Conservation (phyloP, 257 asterid genomes). For the Solanum sitiens region DNA sequence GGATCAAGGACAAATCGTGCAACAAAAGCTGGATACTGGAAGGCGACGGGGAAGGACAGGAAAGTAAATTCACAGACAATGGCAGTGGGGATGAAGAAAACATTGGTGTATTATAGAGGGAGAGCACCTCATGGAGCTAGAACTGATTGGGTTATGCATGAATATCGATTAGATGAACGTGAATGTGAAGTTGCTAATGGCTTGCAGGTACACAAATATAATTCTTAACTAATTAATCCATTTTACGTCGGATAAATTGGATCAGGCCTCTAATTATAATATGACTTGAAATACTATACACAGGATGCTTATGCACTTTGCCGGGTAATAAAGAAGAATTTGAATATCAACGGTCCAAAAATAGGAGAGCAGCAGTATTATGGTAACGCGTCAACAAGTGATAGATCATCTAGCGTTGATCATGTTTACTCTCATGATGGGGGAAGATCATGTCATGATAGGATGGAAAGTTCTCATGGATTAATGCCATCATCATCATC, state of each 20-base stretch:
- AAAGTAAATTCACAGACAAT: slow-evolving; percentile 70
- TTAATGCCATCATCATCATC: neutral
- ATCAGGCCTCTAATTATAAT: neutral
- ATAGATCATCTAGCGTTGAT: slow-evolving; percentile 50
- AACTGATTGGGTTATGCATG: slow-evolving; percentile 99
- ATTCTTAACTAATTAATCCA: neutral
- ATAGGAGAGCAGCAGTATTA: slow-evolving; percentile 12
- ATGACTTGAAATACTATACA: neutral
- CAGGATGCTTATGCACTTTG: slow-evolving; percentile 96
- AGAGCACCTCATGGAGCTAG: slow-evolving; percentile 98
- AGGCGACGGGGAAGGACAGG: slow-evolving; percentile 97
- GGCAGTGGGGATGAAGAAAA: slow-evolving; percentile 93
- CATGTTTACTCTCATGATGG: slow-evolving; percentile 18
- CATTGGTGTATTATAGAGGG: slow-evolving; percentile 93
- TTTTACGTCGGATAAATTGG: no score
- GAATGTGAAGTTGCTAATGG: slow-evolving; percentile 71
- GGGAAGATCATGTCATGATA: slow-evolving; percentile 7
- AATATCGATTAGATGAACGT: slow-evolving; percentile 78
- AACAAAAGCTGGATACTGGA: slow-evolving; percentile 93
- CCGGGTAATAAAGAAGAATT: slow-evolving; percentile 80
- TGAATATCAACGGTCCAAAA: slow-evolving; percentile 33
- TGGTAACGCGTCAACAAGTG: slow-evolving; percentile 26
- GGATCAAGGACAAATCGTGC: slow-evolving; percentile 97
- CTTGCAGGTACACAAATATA: slow-evolving; percentile 42
- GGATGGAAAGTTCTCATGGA: slow-evolving; percentile 11